Conservation (phyloP, 169 alveolate genomes). For the Cryptosporidium tyzzeri region DNA sequence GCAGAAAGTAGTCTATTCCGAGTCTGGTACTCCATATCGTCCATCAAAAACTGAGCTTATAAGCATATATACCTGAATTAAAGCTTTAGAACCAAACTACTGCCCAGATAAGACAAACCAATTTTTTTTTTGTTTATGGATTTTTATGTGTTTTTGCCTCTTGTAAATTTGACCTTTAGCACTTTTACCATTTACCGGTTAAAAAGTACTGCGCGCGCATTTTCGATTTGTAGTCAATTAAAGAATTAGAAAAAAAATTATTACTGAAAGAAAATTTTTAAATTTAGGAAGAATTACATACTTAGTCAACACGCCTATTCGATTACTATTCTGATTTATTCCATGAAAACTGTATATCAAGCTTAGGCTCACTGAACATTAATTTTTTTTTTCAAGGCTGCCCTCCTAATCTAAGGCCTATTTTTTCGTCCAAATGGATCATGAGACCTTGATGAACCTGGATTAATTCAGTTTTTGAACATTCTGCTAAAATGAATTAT, state of each 20-base stretch:
- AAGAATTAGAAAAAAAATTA: not conserved
- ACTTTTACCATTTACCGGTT: not conserved
- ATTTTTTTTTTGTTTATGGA: not conserved
- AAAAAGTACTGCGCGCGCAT: constrained; percentile 6
- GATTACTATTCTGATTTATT: not conserved
- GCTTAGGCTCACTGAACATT: not conserved
- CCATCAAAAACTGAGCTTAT: not conserved
- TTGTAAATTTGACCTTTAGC: constrained; percentile 29
- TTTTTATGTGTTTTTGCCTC: not conserved
- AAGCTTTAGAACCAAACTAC: not conserved
- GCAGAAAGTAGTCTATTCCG: constrained; percentile 70
- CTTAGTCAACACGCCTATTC: not conserved
- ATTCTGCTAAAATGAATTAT: constrained; percentile 8
- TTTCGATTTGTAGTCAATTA: not conserved
- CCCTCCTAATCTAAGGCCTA: not conserved
- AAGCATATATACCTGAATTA: constrained; percentile 25
- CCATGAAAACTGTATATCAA: not conserved
- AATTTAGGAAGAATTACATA: not conserved
- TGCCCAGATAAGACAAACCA: not conserved
- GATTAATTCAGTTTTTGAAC: not conserved
- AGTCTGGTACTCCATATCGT: constrained; percentile 67
- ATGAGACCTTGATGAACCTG: not conserved
- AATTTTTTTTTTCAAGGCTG: not conserved
- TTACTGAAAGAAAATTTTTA: not conserved
- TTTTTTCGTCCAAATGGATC: constrained; percentile 1